Evolutionary conservation across 1,139 yeast genomes (phyloP), one percentile per base, ranked within the genome.

Genomic region (Suhomyces choctaworum): DNA sequence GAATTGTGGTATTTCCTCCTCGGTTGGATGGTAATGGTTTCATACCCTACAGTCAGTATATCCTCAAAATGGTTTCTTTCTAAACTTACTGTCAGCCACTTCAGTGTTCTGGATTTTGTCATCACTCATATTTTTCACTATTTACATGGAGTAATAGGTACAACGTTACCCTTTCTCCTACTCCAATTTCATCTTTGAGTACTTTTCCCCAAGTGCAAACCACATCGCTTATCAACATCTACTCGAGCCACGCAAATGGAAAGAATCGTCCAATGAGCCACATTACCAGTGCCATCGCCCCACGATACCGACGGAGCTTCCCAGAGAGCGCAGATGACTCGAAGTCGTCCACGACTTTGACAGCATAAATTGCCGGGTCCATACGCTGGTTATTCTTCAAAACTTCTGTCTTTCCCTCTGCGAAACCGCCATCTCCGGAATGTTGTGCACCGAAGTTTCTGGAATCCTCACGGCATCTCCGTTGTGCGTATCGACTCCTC

Each of bases 401-500:
- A 85, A 85, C 78, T 66, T 59, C 49, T 77, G 74, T 56, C 94
- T 71, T 29, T 57, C 64, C 16, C 55, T 60, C 40, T 82, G 62
- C 0, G 82, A 74, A 16, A 60, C 66, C 16, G 55, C 58, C 44
- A 81, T 80, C 34, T 64, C 76, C 4, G 76, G 76, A 31, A 70
- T 66, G 39, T 73, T 64, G 55, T 70, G 84, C 26, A 78, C 50
- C 0, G 92, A 82, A 21, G 56, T 62, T 20, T 59, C 59, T 2
- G 88, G 85, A 26, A 83, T 56, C 0, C 76, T 70, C 28, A 47
- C 32, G 16, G 40, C 66, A 46, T 78, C 83, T 0, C 75, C 80
- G 43, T 81, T 78, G 32, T 71, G 73, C 7, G 90, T 82, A 25
- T 67, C 58, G 16, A 82, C 87, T 24, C 81, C 86, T 25, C 61